Evolutionary conservation across 2,329 filamentous ascomycete species (phyloP).

Genomic region (Macrophomina tecta): DNA sequence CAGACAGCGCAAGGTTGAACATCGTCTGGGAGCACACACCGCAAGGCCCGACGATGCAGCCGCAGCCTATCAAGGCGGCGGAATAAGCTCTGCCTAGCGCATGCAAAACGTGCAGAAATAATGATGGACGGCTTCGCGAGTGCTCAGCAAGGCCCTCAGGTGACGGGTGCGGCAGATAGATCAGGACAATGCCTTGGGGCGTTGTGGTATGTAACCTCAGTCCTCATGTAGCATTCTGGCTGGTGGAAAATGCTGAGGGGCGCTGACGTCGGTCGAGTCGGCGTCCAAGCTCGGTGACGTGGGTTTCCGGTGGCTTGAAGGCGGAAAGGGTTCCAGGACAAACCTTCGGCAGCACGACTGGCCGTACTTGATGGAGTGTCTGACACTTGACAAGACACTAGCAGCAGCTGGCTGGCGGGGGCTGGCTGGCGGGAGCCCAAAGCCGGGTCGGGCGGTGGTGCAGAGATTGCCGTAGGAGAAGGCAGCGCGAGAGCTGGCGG

Average conservation of each 20-base stretch:
- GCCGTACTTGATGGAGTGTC: neutral
- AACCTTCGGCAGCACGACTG: neutral
- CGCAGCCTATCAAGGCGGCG: neutral
- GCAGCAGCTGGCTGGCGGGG: neutral
- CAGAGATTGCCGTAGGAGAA: neutral
- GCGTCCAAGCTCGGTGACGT: slow-evolving; percentile 13
- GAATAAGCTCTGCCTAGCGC: slow-evolving; percentile 15
- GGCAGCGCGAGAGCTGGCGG: neutral
- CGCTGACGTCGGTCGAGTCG: slow-evolving; percentile 16
- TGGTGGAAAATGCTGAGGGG: neutral
- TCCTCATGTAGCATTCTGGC: neutral
- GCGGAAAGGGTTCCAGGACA: neutral
- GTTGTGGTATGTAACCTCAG: slow-evolving; percentile 6
- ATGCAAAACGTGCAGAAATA: neutral
- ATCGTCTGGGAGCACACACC: neutral
- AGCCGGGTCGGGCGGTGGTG: neutral
- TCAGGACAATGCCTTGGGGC: slow-evolving; percentile 1
- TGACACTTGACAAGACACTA: neutral
- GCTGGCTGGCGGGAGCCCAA: neutral
- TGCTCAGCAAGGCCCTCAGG: neutral
- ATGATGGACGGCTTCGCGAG: neutral
- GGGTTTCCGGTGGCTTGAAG: slow-evolving; percentile 14
- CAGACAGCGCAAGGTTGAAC: neutral
- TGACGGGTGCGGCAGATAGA: slow-evolving; percentile 12
- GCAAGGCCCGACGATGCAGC: neutral